Evolutionary conservation across 352 stramenopile species (phyloP).

Genomic region (Elongisporangium prolatum): DNA sequence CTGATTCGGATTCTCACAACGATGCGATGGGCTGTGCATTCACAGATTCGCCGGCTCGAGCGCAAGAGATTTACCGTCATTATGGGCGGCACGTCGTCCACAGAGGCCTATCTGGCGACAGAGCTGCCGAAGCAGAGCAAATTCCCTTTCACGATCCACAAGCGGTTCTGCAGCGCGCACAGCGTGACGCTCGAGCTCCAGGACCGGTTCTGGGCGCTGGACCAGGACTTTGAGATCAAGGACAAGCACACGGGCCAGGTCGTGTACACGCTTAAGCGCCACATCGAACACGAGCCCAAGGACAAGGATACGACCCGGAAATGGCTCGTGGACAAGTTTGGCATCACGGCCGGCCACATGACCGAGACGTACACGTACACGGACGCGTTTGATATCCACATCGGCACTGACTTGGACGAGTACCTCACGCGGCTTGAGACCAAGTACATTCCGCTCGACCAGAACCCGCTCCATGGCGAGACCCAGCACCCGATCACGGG

Average conservation of each 20-base stretch:
- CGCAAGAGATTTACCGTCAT: neutral
- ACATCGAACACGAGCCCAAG: slow-evolving; percentile 15
- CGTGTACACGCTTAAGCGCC: slow-evolving; percentile 26
- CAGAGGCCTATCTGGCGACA: slow-evolving; percentile 24
- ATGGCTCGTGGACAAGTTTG: slow-evolving; percentile 39
- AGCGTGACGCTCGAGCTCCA: slow-evolving; percentile 27
- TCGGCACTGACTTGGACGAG: slow-evolving; percentile 24
- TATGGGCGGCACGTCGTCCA: neutral
- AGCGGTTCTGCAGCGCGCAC: slow-evolving; percentile 28
- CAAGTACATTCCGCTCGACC: slow-evolving; percentile 25
- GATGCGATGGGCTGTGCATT: neutral
- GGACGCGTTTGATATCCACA: slow-evolving; percentile 24
- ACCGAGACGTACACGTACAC: slow-evolving; percentile 9
- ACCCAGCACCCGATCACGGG: slow-evolving; percentile 27
- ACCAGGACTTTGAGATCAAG: slow-evolving; percentile 19
- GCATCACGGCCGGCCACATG: slow-evolving; percentile 26
- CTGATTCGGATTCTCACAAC: neutral
- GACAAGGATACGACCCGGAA: slow-evolving; percentile 10
- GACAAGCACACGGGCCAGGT: slow-evolving; percentile 20
- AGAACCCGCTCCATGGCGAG: slow-evolving; percentile 23
- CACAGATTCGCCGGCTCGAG: neutral
- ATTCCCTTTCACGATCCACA: slow-evolving; percentile 39
- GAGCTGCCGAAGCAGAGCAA: slow-evolving; percentile 32
- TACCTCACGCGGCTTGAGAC: slow-evolving; percentile 24
- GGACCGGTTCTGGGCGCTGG: slow-evolving; percentile 36